Conservation (phyloP, 2,329 filamentous ascomycete species). For the Ceratocystis cubensis region DNA sequence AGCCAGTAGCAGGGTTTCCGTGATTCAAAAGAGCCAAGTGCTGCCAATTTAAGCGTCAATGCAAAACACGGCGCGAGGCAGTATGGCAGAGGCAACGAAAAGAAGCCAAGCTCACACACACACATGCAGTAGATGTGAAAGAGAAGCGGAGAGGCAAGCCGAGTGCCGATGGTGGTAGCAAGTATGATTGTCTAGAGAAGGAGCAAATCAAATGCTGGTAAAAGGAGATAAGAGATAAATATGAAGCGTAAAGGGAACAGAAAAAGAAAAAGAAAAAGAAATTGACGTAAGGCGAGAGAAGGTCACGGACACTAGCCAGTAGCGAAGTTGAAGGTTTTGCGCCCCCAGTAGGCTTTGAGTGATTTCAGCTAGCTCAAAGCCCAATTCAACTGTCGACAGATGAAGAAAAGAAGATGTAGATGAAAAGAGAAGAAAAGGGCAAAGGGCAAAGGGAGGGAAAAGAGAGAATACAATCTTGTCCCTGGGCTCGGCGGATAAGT, state of each 20-base stretch:
- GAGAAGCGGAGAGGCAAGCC: neutral
- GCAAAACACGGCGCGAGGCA: neutral
- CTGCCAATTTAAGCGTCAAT: conserved; percentile 10
- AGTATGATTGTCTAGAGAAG: conserved; percentile 1
- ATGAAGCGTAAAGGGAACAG: neutral
- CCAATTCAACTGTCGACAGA: neutral
- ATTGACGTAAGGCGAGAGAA: neutral
- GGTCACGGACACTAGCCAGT: neutral
- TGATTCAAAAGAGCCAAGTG: conserved; percentile 4
- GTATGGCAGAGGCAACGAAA: neutral
- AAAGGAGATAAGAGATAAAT: neutral
- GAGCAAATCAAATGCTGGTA: neutral
- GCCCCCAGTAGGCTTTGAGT: neutral
- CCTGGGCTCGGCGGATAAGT: neutral
- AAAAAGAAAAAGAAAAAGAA: neutral
- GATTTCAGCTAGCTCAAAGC: neutral
- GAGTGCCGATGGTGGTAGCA: neutral
- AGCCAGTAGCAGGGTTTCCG: neutral
- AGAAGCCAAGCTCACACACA: neutral
- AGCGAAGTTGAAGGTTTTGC: neutral
- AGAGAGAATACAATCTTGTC: neutral
- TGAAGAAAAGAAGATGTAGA: neutral
- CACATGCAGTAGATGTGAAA: neutral
- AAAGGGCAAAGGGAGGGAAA: neutral
- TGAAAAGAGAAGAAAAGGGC: neutral